phyloP scores from a whole-genome alignment of 2,329 filamentous ascomycete species.

The Colletotrichum phormii region DNA sequence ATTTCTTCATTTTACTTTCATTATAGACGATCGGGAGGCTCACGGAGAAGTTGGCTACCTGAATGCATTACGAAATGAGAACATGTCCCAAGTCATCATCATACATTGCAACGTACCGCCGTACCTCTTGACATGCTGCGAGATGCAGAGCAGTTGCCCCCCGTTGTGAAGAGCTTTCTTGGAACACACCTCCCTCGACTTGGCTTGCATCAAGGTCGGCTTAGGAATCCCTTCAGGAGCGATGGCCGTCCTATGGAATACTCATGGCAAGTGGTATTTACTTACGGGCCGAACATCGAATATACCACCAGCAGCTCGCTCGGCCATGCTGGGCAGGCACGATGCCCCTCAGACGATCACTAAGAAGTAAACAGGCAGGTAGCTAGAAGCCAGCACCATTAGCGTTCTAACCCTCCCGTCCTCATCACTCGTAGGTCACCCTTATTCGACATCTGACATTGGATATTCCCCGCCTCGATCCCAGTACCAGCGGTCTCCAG shows the following conservation, averaged over 20 bases:
- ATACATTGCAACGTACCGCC: not conserved
- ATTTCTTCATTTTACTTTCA: conserved; percentile 29
- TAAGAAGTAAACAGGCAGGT: not conserved
- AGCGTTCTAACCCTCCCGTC: not conserved
- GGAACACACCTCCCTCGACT: not conserved
- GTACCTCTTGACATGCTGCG: not conserved
- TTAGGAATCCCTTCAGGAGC: not conserved
- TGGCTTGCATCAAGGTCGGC: not conserved
- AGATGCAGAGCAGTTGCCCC: not conserved
- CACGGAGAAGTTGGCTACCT: conserved; percentile 19
- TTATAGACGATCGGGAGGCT: conserved; percentile 30
- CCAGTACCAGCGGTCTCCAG: not conserved
- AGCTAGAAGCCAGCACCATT: not conserved
- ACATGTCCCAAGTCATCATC: conserved; percentile 12
- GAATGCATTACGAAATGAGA: conserved; percentile 37
- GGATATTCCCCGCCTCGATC: not conserved
- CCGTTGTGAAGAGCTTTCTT: not conserved
- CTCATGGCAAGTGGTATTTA: not conserved
- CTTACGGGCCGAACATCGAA: not conserved
- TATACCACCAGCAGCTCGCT: too few relatives aligned
- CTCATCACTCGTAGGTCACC: not conserved
- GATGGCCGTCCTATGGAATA: not conserved
- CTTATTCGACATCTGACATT: not conserved
- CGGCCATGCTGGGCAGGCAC: not conserved
- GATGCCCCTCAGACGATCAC: not conserved